phyloP scores from a whole-genome alignment of 2,329 filamentous ascomycete genomes.

The Neonectria coccinea region DNA sequence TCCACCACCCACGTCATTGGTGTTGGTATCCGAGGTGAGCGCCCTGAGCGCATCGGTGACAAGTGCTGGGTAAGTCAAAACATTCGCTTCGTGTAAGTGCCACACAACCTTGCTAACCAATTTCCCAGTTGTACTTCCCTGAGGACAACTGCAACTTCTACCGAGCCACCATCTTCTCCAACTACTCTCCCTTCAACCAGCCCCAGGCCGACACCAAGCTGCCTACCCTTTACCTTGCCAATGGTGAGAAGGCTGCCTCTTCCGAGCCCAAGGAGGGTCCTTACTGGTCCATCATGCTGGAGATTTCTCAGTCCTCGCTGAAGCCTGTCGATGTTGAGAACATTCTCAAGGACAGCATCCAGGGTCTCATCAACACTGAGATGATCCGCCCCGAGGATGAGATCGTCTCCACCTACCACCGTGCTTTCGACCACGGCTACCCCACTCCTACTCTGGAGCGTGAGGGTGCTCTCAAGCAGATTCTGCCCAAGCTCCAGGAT shows the following conservation, averaged over 20 bases:
- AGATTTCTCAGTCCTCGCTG: conserved; percentile 94
- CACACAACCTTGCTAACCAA: conserved; percentile 39
- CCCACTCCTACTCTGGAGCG: conserved; percentile 95
- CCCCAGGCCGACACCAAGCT: conserved; percentile 85
- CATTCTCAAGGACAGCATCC: conserved; percentile 89
- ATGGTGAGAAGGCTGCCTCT: conserved; percentile 83
- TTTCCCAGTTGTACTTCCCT: conserved; percentile 87
- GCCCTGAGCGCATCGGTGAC: conserved; percentile 96
- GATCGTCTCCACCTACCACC: conserved; percentile 98
- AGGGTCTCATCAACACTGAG: conserved; percentile 96
- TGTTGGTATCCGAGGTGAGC: conserved; percentile 90
- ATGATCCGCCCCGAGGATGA: conserved; percentile 93
- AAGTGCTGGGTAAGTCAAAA: conserved; percentile 87
- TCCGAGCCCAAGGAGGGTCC: conserved; percentile 84
- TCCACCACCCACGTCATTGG: conserved; percentile 97
- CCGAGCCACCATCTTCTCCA: conserved; percentile 99
- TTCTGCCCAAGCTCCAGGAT: conserved; percentile 91
- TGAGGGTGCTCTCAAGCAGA: conserved; percentile 91
- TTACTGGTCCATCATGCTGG: conserved; percentile 99
- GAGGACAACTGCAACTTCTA: conserved; percentile 99
- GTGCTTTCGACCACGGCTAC: conserved; percentile 98
- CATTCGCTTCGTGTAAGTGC: no score
- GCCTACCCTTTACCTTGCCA: conserved; percentile 84
- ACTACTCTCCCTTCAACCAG: conserved; percentile 99
- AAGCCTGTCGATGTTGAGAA: conserved; percentile 92